Conservation (phyloP, 108 stramenopile species). For the Pseudonitzschia multiseries region DNA sequence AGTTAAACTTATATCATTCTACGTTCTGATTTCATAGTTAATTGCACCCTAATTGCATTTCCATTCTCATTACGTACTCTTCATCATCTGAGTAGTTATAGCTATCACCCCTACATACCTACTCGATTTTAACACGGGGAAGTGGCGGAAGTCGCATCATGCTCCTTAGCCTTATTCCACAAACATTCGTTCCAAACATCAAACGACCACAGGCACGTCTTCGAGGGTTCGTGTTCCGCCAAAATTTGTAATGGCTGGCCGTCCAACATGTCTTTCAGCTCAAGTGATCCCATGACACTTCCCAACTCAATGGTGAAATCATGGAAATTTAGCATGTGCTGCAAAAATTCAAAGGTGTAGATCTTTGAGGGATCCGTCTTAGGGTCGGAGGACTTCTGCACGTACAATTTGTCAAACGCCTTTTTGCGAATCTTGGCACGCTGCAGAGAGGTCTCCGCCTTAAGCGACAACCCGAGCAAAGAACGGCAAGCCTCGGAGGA, state of each 20-base stretch:
- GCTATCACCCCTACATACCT: too few relatives aligned
- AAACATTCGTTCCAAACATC: conserved; percentile 77
- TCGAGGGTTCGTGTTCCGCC: conserved; percentile 30
- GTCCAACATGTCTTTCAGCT: conserved; percentile 51
- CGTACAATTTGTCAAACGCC: conserved; percentile 67
- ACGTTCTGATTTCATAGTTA: too few relatives aligned
- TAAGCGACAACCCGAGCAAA: conserved; percentile 39
- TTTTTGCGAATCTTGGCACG: conserved; percentile 63
- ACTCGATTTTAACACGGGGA: neutral
- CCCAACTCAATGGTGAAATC: conserved; percentile 71
- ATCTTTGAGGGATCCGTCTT: conserved; percentile 50
- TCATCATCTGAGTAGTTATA: too few relatives aligned
- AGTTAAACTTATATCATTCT: too few relatives aligned
- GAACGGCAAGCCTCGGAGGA: conserved; percentile 16
- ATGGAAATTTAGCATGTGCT: conserved; percentile 80
- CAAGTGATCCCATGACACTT: conserved; percentile 59
- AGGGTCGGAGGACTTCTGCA: conserved; percentile 15
- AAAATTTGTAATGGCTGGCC: conserved; percentile 76
- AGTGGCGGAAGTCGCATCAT: neutral
- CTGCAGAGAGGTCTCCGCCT: conserved; percentile 42
- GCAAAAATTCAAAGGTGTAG: conserved; percentile 88
- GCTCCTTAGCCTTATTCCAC: conserved; percentile 31
- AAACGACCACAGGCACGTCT: conserved; percentile 62
- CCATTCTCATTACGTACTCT: too few relatives aligned
- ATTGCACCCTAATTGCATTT: too few relatives aligned